Percentiles rank a stretch among this genome's conserved stretches.
phyloP scores from a whole-genome alignment of 2,329 filamentous ascomycete genomes.

The Mycosphaerelloides madeirae region DNA sequence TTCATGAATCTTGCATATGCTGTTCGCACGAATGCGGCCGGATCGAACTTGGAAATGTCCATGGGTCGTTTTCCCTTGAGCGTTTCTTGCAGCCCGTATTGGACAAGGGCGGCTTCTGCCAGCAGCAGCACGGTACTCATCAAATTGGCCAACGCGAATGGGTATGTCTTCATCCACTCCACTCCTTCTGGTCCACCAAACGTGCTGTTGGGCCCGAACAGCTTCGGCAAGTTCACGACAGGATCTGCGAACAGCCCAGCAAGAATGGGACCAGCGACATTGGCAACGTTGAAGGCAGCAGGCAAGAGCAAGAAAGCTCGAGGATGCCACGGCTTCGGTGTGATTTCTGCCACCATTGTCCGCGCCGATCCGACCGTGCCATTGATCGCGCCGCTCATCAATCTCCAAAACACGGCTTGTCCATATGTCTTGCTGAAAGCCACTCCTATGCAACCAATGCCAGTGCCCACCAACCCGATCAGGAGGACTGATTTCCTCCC shows the following conservation, averaged over 20 bases:
- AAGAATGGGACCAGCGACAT: conserved; percentile 46
- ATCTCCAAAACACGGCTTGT: conserved; percentile 40
- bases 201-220: conserved; percentile 55
- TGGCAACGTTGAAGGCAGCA: conserved; percentile 40
- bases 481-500: conserved; percentile 39
- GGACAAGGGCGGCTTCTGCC: conserved; percentile 49
- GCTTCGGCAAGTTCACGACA: conserved; percentile 48
- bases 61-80: conserved; percentile 30
- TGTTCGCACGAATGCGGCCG: conserved; percentile 17
- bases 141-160: conserved; percentile 60
- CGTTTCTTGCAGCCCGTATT: conserved; percentile 58
- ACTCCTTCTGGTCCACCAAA: conserved; percentile 53
- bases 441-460: conserved; percentile 36
- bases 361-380: conserved; percentile 39
- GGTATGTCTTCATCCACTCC: conserved; percentile 57
- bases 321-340: conserved; percentile 38
- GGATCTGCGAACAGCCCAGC: conserved; percentile 62
- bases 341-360: conserved; percentile 40
- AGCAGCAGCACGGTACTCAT: conserved; percentile 56
- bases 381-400: conserved; percentile 39
- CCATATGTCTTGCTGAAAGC: conserved; percentile 36
- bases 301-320: conserved; percentile 38
- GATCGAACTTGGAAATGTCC: conserved; percentile 23
- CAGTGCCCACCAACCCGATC: conserved; percentile 38
- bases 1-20: conserved; percentile 17